phyloP scores from a whole-genome alignment of 1,284 basidiomycete species.

The Peniophora sp. region DNA sequence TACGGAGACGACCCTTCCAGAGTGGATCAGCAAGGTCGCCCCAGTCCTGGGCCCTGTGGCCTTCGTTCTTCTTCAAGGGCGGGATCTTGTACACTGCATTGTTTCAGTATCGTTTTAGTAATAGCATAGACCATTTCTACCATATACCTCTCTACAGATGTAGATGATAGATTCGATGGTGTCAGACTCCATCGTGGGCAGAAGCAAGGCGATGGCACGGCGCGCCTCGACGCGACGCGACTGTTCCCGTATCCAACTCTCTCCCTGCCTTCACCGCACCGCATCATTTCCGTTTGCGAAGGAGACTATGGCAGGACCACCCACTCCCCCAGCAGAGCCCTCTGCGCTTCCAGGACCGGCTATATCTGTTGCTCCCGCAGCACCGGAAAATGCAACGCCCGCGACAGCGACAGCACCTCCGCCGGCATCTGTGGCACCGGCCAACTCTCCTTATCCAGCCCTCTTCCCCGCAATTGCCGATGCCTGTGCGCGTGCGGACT shows the following conservation, averaged over 20 bases:
- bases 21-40: constrained; percentile 75
- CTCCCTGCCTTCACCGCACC: not conserved
- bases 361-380: constrained; percentile 7
- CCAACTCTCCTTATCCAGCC: constrained; percentile 21
- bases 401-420: constrained; percentile 6
- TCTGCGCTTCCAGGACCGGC: constrained; percentile 13
- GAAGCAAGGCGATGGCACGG: not conserved
- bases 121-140: constrained; percentile 24
- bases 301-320: constrained; percentile 28
- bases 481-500: constrained; percentile 34
- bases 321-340: constrained; percentile 43
- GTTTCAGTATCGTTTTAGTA: constrained; percentile 4
- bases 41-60: constrained; percentile 81
- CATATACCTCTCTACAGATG: constrained; percentile 80
- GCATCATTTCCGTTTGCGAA: not conserved
- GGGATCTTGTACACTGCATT: constrained; percentile 73
- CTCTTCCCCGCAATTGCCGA: constrained; percentile 35
- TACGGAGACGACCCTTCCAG: constrained; percentile 87
- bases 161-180: constrained; percentile 83
- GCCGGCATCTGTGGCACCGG: constrained; percentile 4
- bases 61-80: constrained; percentile 75
- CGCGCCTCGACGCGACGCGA: not conserved
- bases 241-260: not conserved
- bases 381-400: constrained; percentile 8
- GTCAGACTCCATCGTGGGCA: constrained; percentile 47